Conservation (phyloP, 2,329 filamentous ascomycete genomes). For the Stemphylium vesicarium region DNA sequence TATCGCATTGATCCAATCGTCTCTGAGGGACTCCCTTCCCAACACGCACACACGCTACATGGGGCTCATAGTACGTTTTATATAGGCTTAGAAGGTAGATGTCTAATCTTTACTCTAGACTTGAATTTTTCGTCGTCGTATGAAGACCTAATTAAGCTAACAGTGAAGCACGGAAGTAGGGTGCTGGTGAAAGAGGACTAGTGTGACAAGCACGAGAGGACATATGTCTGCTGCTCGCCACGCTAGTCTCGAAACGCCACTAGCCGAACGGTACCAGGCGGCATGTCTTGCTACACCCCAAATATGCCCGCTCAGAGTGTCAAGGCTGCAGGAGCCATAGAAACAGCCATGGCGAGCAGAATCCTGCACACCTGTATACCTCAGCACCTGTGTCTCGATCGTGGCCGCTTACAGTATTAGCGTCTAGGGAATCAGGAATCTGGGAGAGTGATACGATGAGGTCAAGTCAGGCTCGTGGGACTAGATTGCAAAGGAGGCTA, state of each 20-base stretch:
- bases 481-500: too few relatives aligned
- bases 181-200: too few relatives aligned
- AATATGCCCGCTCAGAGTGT: constrained; percentile 2
- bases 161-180: too few relatives aligned
- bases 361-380: constrained; percentile 5
- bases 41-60: constrained; percentile 70
- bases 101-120: constrained; percentile 42
- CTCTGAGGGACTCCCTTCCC: constrained; percentile 62
- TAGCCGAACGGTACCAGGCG: constrained; percentile 5
- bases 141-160: constrained; percentile 54
- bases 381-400: too few relatives aligned
- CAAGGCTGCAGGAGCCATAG: constrained; percentile 3
- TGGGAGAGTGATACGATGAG: too few relatives aligned
- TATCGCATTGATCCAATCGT: constrained; percentile 81
- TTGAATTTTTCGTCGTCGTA: constrained; percentile 2
- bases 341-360: constrained; percentile 3
- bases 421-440: too few relatives aligned
- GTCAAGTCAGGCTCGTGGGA: too few relatives aligned
- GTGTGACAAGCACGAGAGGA: not conserved
- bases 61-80: constrained; percentile 69
- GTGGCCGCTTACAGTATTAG: too few relatives aligned
- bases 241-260: not conserved
- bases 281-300: constrained; percentile 3
- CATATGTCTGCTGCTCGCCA: not conserved
- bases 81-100: constrained; percentile 4